These are phyloP conservation scores for Pezicula carpinea DNA, from an alignment of 2,329 filamentous ascomycete genomes.

Conservation along the genomic window DNA sequence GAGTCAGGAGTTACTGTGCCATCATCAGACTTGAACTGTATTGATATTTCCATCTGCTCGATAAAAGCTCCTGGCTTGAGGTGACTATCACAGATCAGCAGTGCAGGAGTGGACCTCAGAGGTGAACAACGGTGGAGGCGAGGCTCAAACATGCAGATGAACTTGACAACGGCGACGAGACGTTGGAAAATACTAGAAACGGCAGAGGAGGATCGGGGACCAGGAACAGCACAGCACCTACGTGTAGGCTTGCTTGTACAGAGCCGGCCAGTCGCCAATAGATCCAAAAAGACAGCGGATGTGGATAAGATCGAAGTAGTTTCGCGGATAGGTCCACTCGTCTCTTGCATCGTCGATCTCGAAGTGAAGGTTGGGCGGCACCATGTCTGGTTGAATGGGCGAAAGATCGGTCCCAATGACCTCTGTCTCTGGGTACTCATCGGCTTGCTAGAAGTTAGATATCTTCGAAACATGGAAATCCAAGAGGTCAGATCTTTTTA, in stretches of 20 bases:
- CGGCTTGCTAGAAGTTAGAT: not conserved
- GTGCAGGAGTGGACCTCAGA: not conserved
- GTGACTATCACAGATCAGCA: slow-evolving; percentile 23
- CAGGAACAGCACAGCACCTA: slow-evolving; percentile 24
- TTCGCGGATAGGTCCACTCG: slow-evolving; percentile 34
- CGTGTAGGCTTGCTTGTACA: slow-evolving; percentile 46
- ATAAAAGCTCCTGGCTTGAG: slow-evolving; percentile 33
- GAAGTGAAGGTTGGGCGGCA: slow-evolving; percentile 59
- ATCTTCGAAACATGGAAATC: not conserved
- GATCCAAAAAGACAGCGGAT: slow-evolving; percentile 52
- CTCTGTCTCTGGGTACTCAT: slow-evolving; percentile 23
- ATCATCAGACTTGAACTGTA: slow-evolving; percentile 38
- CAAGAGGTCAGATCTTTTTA: not conserved
- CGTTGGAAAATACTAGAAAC: not conserved
- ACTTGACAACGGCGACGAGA: not conserved
- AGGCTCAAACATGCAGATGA: not conserved
- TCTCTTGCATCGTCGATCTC: slow-evolving; percentile 57
- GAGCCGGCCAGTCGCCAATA: slow-evolving; percentile 49
- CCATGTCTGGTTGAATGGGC: slow-evolving; percentile 36
- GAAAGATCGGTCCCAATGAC: slow-evolving; percentile 30
- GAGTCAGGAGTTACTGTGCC: slow-evolving; percentile 35
- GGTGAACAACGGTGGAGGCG: not conserved
- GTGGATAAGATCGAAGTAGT: slow-evolving; percentile 57
- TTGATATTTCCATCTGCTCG: slow-evolving; percentile 25
- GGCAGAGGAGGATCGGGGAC: slow-evolving; percentile 12